Base-by-base conservation (phyloP, 2,329 filamentous ascomycete species). In the Aspergillus ibericus region DNA sequence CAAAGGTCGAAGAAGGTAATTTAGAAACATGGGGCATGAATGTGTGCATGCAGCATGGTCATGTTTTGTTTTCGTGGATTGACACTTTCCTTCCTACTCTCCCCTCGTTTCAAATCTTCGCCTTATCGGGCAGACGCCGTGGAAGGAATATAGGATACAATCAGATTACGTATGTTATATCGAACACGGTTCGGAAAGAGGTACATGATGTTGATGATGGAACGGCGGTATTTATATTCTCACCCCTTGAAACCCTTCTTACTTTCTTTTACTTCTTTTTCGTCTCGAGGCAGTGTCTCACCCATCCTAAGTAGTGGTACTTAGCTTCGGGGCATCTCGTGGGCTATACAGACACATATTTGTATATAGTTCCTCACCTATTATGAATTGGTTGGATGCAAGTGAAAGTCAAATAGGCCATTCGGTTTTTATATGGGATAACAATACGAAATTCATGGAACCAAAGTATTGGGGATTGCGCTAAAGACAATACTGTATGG, bases 1-100 rank as follows among this genome's bases (percentile, higher is more conserved):
- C 29, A 75, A 72, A 59, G 72, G 67, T n/a, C 64, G 71, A 50
- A 69, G 70, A 56, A 65, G 65, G 54, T 56, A 38, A 49, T 16
- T 4, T 15, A 10, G 4, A n/a, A 29, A 20, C 42, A n/a, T 2
- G 10, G 40, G 5, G 20, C 20, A 22, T 44, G 22, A 46, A 46
- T 25, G 42, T 27, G 42, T 15, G 42, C n/a, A 46, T 20, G 20
- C 42, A 46, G 22, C 35, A 18, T 42, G 38, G 38, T 42, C 16
- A 18, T 32, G 8, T 32, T 32, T 32, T 32, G 29, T 10, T 32
- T 32, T 32, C 9, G 29, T 5, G 16, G 8, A 42, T 20, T 20
- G 38, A 9, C 29, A 10, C 7, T 32, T 32, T 10, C 3, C 12
- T 10, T 42, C 12, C 20, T 15, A 5, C 4, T 42, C 16, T 18